Base-by-base conservation (phyloP, 2,329 filamentous ascomycete species). In the Penicillium sumatraense region DNA sequence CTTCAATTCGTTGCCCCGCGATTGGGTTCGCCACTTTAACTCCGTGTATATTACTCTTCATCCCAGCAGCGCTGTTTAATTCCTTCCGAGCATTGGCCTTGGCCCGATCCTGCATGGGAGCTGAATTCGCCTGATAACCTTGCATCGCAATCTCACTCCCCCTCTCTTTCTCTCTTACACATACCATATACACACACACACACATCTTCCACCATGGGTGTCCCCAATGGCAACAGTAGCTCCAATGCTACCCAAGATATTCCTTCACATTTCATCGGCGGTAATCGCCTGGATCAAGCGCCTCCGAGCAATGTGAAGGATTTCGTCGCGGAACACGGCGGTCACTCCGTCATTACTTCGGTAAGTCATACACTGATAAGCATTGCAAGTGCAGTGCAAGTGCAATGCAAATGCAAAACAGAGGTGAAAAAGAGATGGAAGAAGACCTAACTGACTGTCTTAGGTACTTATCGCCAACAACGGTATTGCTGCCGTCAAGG, bases 381-480 rank as follows among this genome's bases (percentile, higher is more conserved):
- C 18, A 36, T 42, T n/a, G 26, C 13, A n/a, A 9, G 31, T 4
- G 18, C n/a, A n/a, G n/a, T n/a, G n/a, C n/a, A n/a, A n/a, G 26
- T 36, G 11, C 20, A 24, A 36, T 16, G 33, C 14, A 41, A 11
- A 20, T 23, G 7, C 18, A 5, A 20, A 21, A 14, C 9, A 36
- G 8, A n/a, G 13, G 31, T 9, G 13, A 38, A 38, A 5, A 20
- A 23, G 14, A 20, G 23, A 40, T 9, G 23, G 18, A 40, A 21
- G 3, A 23, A 40, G 9, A 23, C 36, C 24, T 47, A 13, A 20
- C 46, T 40, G 33, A 52, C 29, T 14, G 11, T 31, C 2, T 14
- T 14, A 98, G 93, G 92, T 98, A 51, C 85, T 99, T 63, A 99
- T 99, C 78, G 95, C 95, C 75, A 99, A 99, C 83, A 99, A 99